These are phyloP conservation scores for Porphyrellus sp. DNA, from an alignment of 1,284 basidiomycete species.

Conservation along the genomic window DNA sequence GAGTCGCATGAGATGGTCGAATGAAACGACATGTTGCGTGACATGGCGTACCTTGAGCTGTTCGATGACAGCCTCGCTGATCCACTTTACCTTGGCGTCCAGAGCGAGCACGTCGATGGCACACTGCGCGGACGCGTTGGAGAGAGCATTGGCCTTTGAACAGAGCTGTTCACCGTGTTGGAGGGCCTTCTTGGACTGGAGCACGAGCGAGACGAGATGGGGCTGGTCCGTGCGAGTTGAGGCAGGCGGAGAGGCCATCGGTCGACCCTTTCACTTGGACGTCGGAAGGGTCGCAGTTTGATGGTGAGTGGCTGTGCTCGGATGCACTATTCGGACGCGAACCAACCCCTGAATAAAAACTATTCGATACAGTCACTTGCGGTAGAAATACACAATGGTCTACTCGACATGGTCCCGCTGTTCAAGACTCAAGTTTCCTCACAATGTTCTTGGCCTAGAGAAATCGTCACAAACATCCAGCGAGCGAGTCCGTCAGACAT, in stretches of 20 bases:
- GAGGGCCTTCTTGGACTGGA: conserved; percentile 76
- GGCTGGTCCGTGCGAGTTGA: conserved; percentile 37
- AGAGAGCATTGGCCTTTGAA: conserved; percentile 54
- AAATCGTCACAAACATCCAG: neutral
- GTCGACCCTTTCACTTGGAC: neutral
- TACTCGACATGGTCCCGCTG: neutral
- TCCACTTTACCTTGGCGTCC: conserved; percentile 75
- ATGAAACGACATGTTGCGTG: neutral
- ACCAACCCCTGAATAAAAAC: no score
- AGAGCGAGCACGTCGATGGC: conserved; percentile 69
- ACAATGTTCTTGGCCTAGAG: conserved; percentile 42
- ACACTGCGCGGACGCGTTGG: conserved; percentile 58
- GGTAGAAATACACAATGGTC: conserved; percentile 3
- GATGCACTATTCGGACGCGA: no score
- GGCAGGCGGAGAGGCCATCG: conserved; percentile 22
- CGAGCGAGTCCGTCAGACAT: neutral
- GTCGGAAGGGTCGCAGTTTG: neutral
- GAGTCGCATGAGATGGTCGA: neutral
- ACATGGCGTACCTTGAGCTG: conserved; percentile 60
- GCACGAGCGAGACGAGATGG: conserved; percentile 67
- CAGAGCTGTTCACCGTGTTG: conserved; percentile 73
- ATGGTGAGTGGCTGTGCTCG: conserved; percentile 3
- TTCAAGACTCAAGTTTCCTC: conserved; percentile 20
- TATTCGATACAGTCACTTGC: neutral
- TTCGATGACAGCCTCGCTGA: conserved; percentile 65